Base-by-base conservation (phyloP, 1,284 basidiomycete genomes). In the Schizophyllum commune region DNA sequence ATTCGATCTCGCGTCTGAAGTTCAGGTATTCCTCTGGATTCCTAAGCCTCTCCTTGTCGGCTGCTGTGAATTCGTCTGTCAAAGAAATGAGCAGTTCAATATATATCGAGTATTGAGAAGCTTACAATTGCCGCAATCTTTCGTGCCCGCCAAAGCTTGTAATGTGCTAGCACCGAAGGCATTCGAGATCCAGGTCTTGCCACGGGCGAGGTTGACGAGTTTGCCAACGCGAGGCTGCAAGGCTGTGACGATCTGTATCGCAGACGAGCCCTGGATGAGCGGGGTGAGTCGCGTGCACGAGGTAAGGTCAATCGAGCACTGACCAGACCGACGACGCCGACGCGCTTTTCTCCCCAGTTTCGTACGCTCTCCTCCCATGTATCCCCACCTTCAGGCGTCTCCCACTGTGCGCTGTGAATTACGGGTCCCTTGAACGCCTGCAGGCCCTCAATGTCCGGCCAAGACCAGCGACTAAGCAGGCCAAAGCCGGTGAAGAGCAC, bases 251-350 rank as follows among this genome's bases (percentile, higher is more conserved):
- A 86, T 79, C 66, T 88, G 86, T 22, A 88, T 78, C 1, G 82
- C 83, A n/a, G 83, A 83, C 0, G 84, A 85, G 1, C 86, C 85
- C 84, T 85, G 59, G 8, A 60, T 9, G 47, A 58, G 22, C 5
- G 8, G 39, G 19, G 57, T 39, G 51, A 32, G 56, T 51, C 21
- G 51, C 22, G 8, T 57, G n/a, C 20, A 70, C n/a, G 9, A 27
- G 20, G 8, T 34, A 19, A 34, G 32, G 4, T 13, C 4, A 21
- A 13, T 27, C 53, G 20, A 39, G 62, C 1, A 69, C 79, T 64
- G 67, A 83, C 83, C n/a, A 83, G 77, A 15, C 85, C 85, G 61
- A 88, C 82, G 5, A 88, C 79, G 4, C 79, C 85, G 19, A 87
- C 81, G 17, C 64, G 73, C 71, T 86, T 86, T 59, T 81, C 77